These are phyloP conservation scores for Cephalotrichum gorgonifer DNA, from an alignment of 2,329 filamentous ascomycete species.

Conservation along the genomic window DNA sequence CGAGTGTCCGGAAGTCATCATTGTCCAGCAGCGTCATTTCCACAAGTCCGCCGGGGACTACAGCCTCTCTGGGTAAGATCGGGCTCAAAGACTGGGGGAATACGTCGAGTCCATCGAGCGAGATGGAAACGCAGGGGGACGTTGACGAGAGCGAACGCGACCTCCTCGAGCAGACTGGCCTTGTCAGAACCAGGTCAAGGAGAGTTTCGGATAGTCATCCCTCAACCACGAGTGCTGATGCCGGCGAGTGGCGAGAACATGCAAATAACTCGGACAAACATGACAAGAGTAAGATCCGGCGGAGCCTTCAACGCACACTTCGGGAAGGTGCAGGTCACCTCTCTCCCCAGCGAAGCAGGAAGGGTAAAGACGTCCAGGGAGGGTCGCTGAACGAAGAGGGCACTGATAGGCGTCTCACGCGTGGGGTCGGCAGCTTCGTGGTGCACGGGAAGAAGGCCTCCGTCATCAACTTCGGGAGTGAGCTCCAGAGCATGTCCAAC, in stretches of 20 bases:
- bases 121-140: slow-evolving; percentile 23
- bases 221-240: background rate
- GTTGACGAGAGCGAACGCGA: slow-evolving; percentile 59
- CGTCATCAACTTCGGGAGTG: slow-evolving; percentile 91
- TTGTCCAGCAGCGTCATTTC: slow-evolving; percentile 1
- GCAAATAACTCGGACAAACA: slow-evolving; percentile 27
- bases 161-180: slow-evolving; percentile 56
- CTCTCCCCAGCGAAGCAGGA: slow-evolving; percentile 61
- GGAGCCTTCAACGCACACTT: slow-evolving; percentile 82
- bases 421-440: slow-evolving; percentile 82
- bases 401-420: slow-evolving; percentile 59
- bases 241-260: background rate
- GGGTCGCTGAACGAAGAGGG: slow-evolving; percentile 24
- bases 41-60: background rate
- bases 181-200: slow-evolving; percentile 35
- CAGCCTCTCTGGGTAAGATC: background rate
- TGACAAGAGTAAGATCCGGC: slow-evolving; percentile 61
- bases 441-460: slow-evolving; percentile 97
- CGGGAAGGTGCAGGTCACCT: slow-evolving; percentile 65
- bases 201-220: slow-evolving; percentile 14
- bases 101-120: background rate
- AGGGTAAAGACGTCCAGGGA: slow-evolving; percentile 50
- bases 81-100: slow-evolving; percentile 13
- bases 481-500: slow-evolving; percentile 67
- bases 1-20: background rate